These are phyloP conservation scores for Suillus paluster DNA, from an alignment of 768 basidiomycete genomes.

Conservation along the genomic window DNA sequence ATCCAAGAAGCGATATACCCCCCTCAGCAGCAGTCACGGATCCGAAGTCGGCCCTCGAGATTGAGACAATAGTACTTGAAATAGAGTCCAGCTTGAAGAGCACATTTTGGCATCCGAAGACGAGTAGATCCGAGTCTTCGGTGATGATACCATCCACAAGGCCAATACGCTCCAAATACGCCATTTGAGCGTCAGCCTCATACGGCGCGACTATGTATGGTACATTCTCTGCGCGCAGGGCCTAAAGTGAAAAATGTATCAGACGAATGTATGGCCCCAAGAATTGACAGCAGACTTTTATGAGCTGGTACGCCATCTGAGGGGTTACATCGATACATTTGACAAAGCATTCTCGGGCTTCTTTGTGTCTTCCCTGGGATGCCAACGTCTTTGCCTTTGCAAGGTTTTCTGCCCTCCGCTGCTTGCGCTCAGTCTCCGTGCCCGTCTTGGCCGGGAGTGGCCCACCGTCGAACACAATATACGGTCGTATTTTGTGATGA, in stretches of 20 bases:
- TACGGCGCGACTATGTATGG: constrained; percentile 95
- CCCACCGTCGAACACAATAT: constrained; percentile 96
- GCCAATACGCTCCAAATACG: constrained; percentile 84
- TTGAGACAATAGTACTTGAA: constrained; percentile 64
- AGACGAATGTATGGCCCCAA: neutral
- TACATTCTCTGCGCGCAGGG: constrained; percentile 79
- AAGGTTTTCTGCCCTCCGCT: constrained; percentile 76
- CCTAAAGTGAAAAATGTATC: constrained; percentile 52
- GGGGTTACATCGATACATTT: constrained; percentile 96
- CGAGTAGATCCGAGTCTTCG: constrained; percentile 96
- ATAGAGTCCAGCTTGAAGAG: constrained; percentile 90
- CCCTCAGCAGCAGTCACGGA: constrained; percentile 54
- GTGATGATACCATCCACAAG: constrained; percentile 92
- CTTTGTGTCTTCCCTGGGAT: constrained; percentile 74
- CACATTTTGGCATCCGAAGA: constrained; percentile 93
- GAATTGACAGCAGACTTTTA: constrained; percentile 61
- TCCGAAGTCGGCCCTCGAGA: constrained; percentile 71
- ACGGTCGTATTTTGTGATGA: constrained; percentile 85
- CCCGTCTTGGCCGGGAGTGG: constrained; percentile 92
- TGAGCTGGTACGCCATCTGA: constrained; percentile 95
- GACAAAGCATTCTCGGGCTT: constrained; percentile 87
- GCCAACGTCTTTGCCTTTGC: constrained; percentile 73
- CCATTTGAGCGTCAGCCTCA: constrained; percentile 97
- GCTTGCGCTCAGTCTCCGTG: constrained; percentile 82
- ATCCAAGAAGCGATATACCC: constrained; percentile 79